Evolutionary conservation across 2,329 filamentous ascomycete species (phyloP).

Genomic region (Sodiomyces alkalinus): DNA sequence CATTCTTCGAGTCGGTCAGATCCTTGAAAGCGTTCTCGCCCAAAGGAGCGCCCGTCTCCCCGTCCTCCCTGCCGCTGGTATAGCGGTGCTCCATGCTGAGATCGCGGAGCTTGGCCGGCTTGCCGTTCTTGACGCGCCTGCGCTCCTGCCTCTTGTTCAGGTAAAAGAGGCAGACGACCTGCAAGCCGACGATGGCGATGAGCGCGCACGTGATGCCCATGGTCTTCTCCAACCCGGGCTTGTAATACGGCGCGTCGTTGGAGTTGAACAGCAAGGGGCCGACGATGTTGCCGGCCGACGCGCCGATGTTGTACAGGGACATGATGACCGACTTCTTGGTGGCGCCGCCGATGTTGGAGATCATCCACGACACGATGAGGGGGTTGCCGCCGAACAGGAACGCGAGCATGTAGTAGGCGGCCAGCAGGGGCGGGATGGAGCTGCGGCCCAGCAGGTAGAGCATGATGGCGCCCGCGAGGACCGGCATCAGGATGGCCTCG

Average conservation of each 20-base stretch:
- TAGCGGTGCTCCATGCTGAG: slow-evolving; percentile 42
- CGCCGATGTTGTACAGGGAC: slow-evolving; percentile 47
- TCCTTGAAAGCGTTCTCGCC: slow-evolving; percentile 41
- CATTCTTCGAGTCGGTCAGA: slow-evolving; percentile 49
- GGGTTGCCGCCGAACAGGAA: slow-evolving; percentile 54
- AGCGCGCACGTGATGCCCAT: slow-evolving; percentile 36
- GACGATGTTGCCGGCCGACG: slow-evolving; percentile 50
- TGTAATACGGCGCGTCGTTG: slow-evolving; percentile 42
- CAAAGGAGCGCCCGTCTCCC: slow-evolving; percentile 10
- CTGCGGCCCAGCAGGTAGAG: slow-evolving; percentile 35
- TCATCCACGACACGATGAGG: slow-evolving; percentile 52
- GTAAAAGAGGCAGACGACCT: slow-evolving; percentile 29
- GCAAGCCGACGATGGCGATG: slow-evolving; percentile 3
- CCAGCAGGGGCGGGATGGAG: slow-evolving; percentile 29
- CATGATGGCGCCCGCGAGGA: slow-evolving; percentile 43
- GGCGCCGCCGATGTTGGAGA: slow-evolving; percentile 51
- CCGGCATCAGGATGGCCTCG: slow-evolving; percentile 36
- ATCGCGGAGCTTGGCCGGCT: slow-evolving; percentile 40
- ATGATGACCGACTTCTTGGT: slow-evolving; percentile 53
- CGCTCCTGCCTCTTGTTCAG: slow-evolving; percentile 41
- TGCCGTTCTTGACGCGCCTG: slow-evolving; percentile 41
- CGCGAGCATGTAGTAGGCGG: slow-evolving; percentile 49
- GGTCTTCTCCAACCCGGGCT: slow-evolving; percentile 38
- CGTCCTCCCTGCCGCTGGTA: slow-evolving; percentile 14
- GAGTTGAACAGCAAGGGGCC: slow-evolving; percentile 47